Conservation (phyloP, 2,329 filamentous ascomycete genomes). For the Curvularia sp. region DNA sequence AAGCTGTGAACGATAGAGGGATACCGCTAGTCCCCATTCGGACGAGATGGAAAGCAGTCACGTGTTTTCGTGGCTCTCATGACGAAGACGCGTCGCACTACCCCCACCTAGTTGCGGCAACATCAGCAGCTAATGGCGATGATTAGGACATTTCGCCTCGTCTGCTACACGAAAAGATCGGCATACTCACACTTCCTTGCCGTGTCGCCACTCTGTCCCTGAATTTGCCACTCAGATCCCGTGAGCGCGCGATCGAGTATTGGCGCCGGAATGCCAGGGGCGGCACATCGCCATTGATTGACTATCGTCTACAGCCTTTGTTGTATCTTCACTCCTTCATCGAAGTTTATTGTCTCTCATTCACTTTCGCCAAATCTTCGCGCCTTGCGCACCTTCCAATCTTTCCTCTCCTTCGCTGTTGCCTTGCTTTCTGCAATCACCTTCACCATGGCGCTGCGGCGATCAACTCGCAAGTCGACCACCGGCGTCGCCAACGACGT, state of each 20-base stretch:
- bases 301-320: constrained; percentile 23
- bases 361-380: not conserved
- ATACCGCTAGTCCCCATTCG: constrained; percentile 2
- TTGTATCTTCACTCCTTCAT: constrained; percentile 19
- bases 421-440: constrained; percentile 6
- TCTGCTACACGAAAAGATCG: constrained; percentile 5
- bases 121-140: not conserved
- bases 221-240: constrained; percentile 38
- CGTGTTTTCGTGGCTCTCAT: constrained; percentile 13
- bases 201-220: constrained; percentile 7
- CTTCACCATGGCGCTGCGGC: constrained; percentile 34
- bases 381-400: constrained; percentile 2
- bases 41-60: constrained; percentile 4
- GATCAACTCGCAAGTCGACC: constrained; percentile 37
- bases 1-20: not conserved
- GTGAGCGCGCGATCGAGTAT: constrained; percentile 36
- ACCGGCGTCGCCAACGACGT: constrained; percentile 15
- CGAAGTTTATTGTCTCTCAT: constrained; percentile 9
- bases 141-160: not conserved
- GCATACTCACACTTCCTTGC: constrained; percentile 3
- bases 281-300: constrained; percentile 32
- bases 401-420: not conserved
- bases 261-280: constrained; percentile 33
- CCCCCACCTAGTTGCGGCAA: constrained; percentile 7
- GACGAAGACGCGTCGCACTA: constrained; percentile 14